Evolutionary conservation across 805 yeast genomes (phyloP).

Genomic region (Lipomyces sp.): DNA sequence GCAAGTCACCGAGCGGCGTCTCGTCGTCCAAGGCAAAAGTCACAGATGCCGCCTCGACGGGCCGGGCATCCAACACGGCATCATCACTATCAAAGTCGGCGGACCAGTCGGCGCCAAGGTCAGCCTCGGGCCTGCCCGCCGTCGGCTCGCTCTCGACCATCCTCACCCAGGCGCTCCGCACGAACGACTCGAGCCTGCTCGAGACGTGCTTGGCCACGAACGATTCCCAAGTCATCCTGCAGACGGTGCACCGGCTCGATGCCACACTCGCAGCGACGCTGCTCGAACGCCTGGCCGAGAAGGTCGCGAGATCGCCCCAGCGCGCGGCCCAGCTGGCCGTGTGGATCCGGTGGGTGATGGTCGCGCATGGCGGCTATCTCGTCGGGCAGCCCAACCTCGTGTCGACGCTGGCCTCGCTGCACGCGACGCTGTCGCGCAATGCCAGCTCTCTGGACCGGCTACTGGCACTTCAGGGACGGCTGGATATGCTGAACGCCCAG

Average conservation of each 20-base stretch:
- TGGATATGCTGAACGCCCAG: constrained; percentile 74
- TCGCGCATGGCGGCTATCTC: constrained; percentile 65
- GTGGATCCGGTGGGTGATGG: constrained; percentile 82
- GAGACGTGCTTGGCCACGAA: constrained; percentile 68
- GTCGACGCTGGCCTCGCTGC: constrained; percentile 55
- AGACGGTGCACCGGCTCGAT: constrained; percentile 54
- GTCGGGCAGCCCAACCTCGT: constrained; percentile 52
- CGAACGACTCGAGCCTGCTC: constrained; percentile 79
- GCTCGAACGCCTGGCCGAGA: constrained; percentile 47
- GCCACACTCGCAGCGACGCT: constrained; percentile 45
- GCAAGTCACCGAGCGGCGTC: no score
- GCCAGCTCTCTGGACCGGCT: constrained; percentile 61
- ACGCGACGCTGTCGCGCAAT: constrained; percentile 53
- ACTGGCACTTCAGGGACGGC: constrained; percentile 79
- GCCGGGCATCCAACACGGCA: neutral
- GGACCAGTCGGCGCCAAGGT: neutral
- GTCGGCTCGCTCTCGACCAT: constrained; percentile 79
- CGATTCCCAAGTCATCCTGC: constrained; percentile 51
- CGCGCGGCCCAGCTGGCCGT: constrained; percentile 49
- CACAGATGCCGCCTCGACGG: neutral
- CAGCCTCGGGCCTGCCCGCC: constrained; percentile 37
- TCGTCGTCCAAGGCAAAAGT: neutral
- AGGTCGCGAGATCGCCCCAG: constrained; percentile 52
- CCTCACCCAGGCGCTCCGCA: constrained; percentile 81
- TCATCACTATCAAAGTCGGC: neutral